Percentiles rank a stretch among this genome's conserved stretches.
Conservation (phyloP, 345 rosid genomes). For the Rhizophora apiculata region DNA sequence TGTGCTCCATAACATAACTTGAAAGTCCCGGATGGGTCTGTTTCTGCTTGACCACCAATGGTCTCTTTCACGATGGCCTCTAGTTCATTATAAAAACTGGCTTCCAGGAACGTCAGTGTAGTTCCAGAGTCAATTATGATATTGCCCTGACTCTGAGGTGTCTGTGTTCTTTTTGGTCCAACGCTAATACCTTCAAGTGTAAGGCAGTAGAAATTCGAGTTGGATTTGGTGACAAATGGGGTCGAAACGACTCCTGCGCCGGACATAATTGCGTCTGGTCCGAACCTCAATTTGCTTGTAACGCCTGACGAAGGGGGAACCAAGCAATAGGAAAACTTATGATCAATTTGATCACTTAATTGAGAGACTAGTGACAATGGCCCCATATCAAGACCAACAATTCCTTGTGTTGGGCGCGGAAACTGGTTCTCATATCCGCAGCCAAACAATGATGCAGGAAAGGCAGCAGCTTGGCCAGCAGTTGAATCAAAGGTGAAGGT, state of each 20-base stretch:
- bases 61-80: slow-evolving; percentile 10
- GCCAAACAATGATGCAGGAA: slow-evolving; percentile 2
- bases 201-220: background rate
- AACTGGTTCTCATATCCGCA: background rate
- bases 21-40: too few species aligned
- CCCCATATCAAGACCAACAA: slow-evolving; percentile 6
- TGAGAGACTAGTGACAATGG: slow-evolving; percentile 9
- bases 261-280: background rate
- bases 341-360: slow-evolving; percentile 5
- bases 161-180: background rate
- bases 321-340: slow-evolving; percentile 11
- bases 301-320: background rate
- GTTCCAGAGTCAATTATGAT: slow-evolving; percentile 19
- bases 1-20: too few species aligned
- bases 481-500: slow-evolving; percentile 1
- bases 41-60: background rate
- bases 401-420: background rate
- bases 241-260: slow-evolving; percentile 4
- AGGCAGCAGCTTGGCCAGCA: background rate
- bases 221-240: background rate
- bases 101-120: slow-evolving; percentile 10
- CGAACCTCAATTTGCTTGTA: background rate
- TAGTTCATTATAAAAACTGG: background rate
- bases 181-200: background rate
- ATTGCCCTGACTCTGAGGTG: slow-evolving; percentile 5